Conservation (phyloP, 225 moss, liverwort and hornwort species). For the Lunularia cruciata region DNA sequence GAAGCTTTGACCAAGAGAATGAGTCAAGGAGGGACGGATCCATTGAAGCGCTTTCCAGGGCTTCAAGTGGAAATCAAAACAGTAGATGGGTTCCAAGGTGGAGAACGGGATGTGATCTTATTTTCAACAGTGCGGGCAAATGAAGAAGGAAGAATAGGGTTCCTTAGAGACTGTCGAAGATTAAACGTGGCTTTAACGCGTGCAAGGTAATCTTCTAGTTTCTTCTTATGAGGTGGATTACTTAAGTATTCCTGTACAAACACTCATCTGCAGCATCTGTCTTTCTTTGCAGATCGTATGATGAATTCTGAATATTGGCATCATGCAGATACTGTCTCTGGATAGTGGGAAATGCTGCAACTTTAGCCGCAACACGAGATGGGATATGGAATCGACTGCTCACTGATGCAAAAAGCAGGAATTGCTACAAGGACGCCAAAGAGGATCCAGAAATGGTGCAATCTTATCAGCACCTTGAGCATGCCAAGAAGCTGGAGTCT, state of each 20-base stretch:
- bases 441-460: slow-evolving; percentile 32
- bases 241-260: no score
- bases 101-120: slow-evolving; percentile 56
- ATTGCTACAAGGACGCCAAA: slow-evolving; percentile 31
- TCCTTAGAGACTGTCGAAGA: slow-evolving; percentile 43
- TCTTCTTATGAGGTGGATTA: neutral
- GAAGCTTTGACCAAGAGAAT: slow-evolving; percentile 41
- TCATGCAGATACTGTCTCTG: slow-evolving; percentile 43
- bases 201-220: slow-evolving; percentile 40
- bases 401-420: slow-evolving; percentile 14
- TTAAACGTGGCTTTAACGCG: slow-evolving; percentile 61
- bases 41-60: slow-evolving; percentile 30
- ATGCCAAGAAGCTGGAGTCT: neutral
- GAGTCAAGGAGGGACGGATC: slow-evolving; percentile 4
- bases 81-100: slow-evolving; percentile 63
- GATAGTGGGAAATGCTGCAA: slow-evolving; percentile 45
- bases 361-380: slow-evolving; percentile 24
- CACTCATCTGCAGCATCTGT: neutral
- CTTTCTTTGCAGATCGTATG: neutral
- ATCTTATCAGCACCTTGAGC: slow-evolving; percentile 34
- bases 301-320: neutral
- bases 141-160: slow-evolving; percentile 32
- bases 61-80: slow-evolving; percentile 51
- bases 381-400: slow-evolving; percentile 42
- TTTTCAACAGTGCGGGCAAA: slow-evolving; percentile 59